Conservation (phyloP, 257 asterid species). For the Forsythia suspensa region DNA sequence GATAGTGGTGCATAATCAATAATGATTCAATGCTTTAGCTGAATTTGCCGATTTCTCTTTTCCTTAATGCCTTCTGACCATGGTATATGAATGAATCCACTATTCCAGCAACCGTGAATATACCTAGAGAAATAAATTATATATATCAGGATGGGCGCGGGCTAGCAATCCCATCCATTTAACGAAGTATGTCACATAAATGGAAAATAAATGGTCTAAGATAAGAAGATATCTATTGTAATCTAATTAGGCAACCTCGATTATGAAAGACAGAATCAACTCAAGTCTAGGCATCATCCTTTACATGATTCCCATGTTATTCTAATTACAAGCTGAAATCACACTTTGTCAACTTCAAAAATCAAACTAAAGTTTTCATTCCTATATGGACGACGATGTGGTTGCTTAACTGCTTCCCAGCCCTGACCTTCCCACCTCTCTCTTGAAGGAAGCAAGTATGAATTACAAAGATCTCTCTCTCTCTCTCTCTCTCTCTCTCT, state of each 20-base stretch:
- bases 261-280: background rate
- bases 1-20: background rate
- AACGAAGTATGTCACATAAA: background rate
- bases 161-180: background rate
- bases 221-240: background rate
- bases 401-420: background rate
- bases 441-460: background rate
- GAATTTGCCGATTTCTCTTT: conserved; percentile 75
- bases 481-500: too few relatives aligned
- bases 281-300: background rate
- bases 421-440: background rate
- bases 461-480: too few relatives aligned
- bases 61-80: conserved; percentile 81
- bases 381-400: background rate
- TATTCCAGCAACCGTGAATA: conserved; percentile 92
- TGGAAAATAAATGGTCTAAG: background rate
- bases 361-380: too few relatives aligned
- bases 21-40: conserved; percentile 23
- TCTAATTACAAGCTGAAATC: background rate
- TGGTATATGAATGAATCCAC: conserved; percentile 83
- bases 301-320: background rate
- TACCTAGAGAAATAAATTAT: conserved; percentile 43
- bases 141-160: background rate
- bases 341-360: background rate
- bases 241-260: background rate